phyloP scores from a whole-genome alignment of 169 alveolate species.

The Cryptosporidium bovis region DNA sequence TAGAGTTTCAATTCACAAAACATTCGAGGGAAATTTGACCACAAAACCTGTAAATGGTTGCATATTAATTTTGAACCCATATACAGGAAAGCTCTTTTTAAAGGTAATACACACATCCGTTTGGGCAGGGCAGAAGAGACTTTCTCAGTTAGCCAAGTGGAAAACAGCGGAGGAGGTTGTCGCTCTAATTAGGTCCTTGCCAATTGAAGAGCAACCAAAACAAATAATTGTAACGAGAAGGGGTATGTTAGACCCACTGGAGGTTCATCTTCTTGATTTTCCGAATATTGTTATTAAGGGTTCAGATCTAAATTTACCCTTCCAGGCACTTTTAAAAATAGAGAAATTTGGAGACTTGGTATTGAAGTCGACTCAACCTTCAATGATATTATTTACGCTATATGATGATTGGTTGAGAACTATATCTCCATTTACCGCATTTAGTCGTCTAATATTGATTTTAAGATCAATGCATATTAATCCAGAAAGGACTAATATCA shows the following conservation, averaged over 20 bases:
- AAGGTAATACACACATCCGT: slow-evolving; percentile 99
- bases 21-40: slow-evolving; percentile 99
- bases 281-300: slow-evolving; percentile 99
- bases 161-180: slow-evolving; percentile 99
- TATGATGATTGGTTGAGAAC: slow-evolving; percentile 99
- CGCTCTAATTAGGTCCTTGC: slow-evolving; percentile 99
- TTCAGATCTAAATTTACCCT: slow-evolving; percentile 98
- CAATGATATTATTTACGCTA: slow-evolving; percentile 97
- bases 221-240: slow-evolving; percentile 99
- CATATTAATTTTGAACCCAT: slow-evolving; percentile 98
- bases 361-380: slow-evolving; percentile 99
- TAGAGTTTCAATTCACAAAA: slow-evolving; percentile 99
- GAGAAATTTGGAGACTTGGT: slow-evolving; percentile 99
- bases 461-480: slow-evolving; percentile 98
- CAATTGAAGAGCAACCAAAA: slow-evolving; percentile 99
- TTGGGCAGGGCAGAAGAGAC: slow-evolving; percentile 99
- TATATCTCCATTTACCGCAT: slow-evolving; percentile 98
- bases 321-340: slow-evolving; percentile 97
- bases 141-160: slow-evolving; percentile 99
- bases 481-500: slow-evolving; percentile 97
- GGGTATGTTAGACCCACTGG: slow-evolving; percentile 99
- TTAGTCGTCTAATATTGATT: slow-evolving; percentile 95
- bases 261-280: slow-evolving; percentile 99
- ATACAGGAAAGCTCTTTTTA: slow-evolving; percentile 98
- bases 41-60: slow-evolving; percentile 99